A percentile compares a stretch with the other conserved stretches of the same genome.
Evolutionary conservation across 345 rosid species (phyloP).

Genomic region (Brassica incana): DNA sequence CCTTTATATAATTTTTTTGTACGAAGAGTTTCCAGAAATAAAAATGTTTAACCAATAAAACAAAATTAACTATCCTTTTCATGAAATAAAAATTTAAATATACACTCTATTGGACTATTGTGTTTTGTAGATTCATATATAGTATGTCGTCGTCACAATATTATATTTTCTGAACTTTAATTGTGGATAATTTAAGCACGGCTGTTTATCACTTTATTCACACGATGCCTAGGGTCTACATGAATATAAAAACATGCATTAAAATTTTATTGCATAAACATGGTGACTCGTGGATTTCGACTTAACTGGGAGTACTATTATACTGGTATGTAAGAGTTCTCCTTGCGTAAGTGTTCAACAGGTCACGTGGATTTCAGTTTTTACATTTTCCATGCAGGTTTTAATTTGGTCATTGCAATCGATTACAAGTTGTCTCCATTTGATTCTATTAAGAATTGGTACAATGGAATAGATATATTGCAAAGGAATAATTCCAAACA

Average conservation of each 20-base stretch:
- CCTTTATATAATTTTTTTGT: background rate
- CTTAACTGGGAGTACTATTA: background rate
- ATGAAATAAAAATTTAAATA: too few relatives aligned
- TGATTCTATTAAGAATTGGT: constrained; percentile 24
- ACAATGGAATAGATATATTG: constrained; percentile 21
- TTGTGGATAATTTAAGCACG: background rate
- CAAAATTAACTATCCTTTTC: background rate
- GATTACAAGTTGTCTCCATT: constrained; percentile 32
- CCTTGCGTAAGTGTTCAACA: constrained; percentile 11
- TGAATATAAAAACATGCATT: background rate
- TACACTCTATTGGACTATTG: too few relatives aligned
- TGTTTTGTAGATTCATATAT: too few relatives aligned
- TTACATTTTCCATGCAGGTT: constrained; percentile 20
- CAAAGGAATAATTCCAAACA: constrained; percentile 40
- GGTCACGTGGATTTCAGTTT: constrained; percentile 35
- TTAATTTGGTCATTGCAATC: constrained; percentile 33
- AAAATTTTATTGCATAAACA: background rate
- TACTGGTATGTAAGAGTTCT: background rate
- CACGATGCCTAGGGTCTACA: background rate
- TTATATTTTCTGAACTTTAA: background rate
- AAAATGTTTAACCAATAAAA: background rate
- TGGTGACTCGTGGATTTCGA: constrained; percentile 9
- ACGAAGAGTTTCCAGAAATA: background rate
- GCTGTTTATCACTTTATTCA: background rate
- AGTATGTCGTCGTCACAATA: background rate